Evolutionary conservation across 495 filamentous ascomycete genomes (phyloP).

Genomic region (Xylaria bambusicola): DNA sequence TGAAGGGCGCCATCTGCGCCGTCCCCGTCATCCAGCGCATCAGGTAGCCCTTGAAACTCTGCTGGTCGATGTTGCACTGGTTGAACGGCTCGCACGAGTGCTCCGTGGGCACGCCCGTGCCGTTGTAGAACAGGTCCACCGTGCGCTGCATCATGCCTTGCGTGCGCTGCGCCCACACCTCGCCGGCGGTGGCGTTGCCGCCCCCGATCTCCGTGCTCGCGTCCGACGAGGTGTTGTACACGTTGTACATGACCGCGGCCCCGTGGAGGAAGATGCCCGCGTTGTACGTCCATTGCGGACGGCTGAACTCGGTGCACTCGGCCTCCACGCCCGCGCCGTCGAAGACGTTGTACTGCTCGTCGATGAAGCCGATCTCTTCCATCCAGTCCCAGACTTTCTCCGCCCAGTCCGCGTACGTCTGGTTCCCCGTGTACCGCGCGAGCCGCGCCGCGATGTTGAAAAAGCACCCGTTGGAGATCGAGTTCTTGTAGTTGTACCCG

Average conservation of each 20-base stretch:
- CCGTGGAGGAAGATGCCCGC: constrained; percentile 73
- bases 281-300: constrained; percentile 76
- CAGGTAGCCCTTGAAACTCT: constrained; percentile 75
- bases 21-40: constrained; percentile 69
- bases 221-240: constrained; percentile 46
- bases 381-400: constrained; percentile 73
- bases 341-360: constrained; percentile 59
- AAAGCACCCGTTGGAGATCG: constrained; percentile 75
- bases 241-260: constrained; percentile 76
- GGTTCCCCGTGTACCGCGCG: constrained; percentile 72
- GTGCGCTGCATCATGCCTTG: constrained; percentile 58
- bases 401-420: constrained; percentile 76
- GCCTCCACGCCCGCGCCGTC: constrained; percentile 63
- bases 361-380: constrained; percentile 60
- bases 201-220: constrained; percentile 7
- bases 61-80: constrained; percentile 71
- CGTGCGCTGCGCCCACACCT: constrained; percentile 60
- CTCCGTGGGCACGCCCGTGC: constrained; percentile 60
- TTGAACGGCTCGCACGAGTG: constrained; percentile 66
- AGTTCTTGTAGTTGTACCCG: constrained; percentile 81
- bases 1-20: constrained; percentile 67
- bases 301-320: constrained; percentile 61
- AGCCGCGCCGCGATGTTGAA: constrained; percentile 82
- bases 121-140: constrained; percentile 58
- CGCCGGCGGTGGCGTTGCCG: constrained; percentile 5